Evolutionary conservation across 192 early-diverging fungal species (phyloP), one percentile per base, ranked within the genome.

Genomic region (Irineochytrium annulatum): DNA sequence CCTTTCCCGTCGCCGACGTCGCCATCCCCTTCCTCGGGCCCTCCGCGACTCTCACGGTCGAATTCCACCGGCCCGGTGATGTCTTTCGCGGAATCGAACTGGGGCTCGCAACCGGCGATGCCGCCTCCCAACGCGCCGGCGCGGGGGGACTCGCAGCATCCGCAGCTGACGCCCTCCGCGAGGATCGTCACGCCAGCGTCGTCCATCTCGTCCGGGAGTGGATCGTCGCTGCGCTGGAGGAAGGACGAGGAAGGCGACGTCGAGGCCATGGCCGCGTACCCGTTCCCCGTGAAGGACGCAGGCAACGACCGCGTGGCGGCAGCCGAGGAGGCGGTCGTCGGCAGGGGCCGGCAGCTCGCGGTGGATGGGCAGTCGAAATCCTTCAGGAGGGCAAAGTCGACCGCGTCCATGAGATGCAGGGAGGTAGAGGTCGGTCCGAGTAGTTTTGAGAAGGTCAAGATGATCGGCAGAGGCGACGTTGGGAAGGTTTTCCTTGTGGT

Each of bases 381-480:
- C n/a, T 14, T 62, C 56, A 39, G 44, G 34, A 71, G 54, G 13
- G 46, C 63, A 4, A 63, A 67, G 41, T 94, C 92, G 37, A 79
- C 84, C 52, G 87, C 83, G 65, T 89, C 86, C 28, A 86, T 94
- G 69, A 89, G 86, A 68, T 78, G 93, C 43, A 83, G 87, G 53
- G 80, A 87, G 30, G 80, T 87, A 22, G 80, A 94, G 64, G 94
- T 97, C 1, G 80, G 84, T 17, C 94, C 96, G 2, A 87, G 76
- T 51, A 87, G 88, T 67, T 98, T 96, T 75, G 74, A 71, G 26
- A 96, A 96, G 68, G 79, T 97, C 55, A 78, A 87, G 71, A 65
- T 98, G 59, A 80, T 98, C 31, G 96, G 96, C 48, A 95, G 95
- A 71, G 96, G 96, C 33, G 96, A 96, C 66, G 96, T 98, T 24